Conservation (phyloP, 352 stramenopile genomes). For the Elongisporangium prolatum region DNA sequence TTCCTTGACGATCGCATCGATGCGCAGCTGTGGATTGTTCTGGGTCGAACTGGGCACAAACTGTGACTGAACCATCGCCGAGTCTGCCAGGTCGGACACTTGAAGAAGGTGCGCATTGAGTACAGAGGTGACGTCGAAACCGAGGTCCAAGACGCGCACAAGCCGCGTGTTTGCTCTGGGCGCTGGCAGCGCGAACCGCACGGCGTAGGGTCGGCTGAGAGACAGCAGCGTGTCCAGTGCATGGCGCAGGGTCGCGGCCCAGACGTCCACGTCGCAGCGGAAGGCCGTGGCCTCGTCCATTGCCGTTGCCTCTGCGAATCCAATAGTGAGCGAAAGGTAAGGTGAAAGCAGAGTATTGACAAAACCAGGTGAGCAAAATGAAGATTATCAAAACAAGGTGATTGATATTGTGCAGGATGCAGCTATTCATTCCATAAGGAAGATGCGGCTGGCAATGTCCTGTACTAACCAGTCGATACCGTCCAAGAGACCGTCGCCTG, state of each 20-base stretch:
- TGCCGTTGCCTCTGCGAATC: background rate
- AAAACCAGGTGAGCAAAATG: too few relatives aligned
- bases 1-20: constrained; percentile 88
- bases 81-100: constrained; percentile 34
- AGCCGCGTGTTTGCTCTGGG: background rate
- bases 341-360: too few relatives aligned
- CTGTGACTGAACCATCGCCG: constrained; percentile 28
- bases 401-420: background rate
- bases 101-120: constrained; percentile 48
- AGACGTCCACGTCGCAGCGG: background rate
- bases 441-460: constrained; percentile 96
- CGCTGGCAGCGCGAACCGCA: constrained; percentile 38
- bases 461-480: constrained; percentile 97
- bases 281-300: background rate
- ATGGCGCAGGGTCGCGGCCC: constrained; percentile 19
- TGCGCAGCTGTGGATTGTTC: constrained; percentile 6
- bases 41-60: constrained; percentile 19
- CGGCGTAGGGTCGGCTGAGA: constrained; percentile 48
- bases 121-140: constrained; percentile 38
- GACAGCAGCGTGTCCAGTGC: constrained; percentile 45
- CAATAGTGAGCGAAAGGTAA: background rate
- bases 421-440: constrained; percentile 81
- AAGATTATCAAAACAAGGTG: background rate
- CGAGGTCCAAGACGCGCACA: constrained; percentile 25
- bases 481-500: constrained; percentile 92